phyloP scores from a whole-genome alignment of 768 basidiomycete species.

The Kwoniella europaea region DNA sequence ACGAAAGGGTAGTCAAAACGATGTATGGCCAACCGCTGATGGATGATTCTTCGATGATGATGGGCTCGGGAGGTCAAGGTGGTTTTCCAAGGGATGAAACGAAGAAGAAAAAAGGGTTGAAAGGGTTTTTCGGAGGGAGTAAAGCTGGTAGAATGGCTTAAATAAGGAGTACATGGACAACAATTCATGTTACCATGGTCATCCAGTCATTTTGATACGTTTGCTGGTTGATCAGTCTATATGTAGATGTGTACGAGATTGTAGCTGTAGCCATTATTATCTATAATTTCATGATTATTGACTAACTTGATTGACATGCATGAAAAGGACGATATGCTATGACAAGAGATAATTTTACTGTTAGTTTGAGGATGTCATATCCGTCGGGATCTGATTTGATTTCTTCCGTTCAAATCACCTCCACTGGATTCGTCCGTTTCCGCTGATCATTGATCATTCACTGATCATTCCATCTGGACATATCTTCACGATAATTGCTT shows the following conservation, averaged over 20 bases:
- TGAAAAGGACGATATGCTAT: background rate
- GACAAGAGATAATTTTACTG: background rate
- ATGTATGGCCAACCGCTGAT: constrained; percentile 22
- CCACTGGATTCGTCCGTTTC: constrained; percentile 3
- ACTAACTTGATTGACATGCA: background rate
- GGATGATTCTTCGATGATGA: constrained; percentile 8
- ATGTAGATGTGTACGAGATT: background rate
- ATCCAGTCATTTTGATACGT: no score
- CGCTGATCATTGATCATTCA: background rate
- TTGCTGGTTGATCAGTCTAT: background rate
- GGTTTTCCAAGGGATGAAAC: constrained; percentile 12
- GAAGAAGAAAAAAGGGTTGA: constrained; percentile 41
- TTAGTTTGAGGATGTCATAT: background rate
- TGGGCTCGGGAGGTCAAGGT: constrained; percentile 8
- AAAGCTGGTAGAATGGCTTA: constrained; percentile 40
- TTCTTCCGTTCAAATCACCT: constrained; percentile 10
- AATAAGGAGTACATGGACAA: background rate
- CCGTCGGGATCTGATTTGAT: background rate
- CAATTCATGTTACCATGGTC: background rate
- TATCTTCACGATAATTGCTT: background rate
- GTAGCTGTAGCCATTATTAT: background rate
- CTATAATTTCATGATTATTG: background rate
- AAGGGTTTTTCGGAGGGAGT: constrained; percentile 37
- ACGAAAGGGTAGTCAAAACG: constrained; percentile 17
- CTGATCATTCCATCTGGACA: no score